Evolutionary conservation across 225 moss, liverwort and hornwort species (phyloP).

Genomic region (Sphagnum contortum): DNA sequence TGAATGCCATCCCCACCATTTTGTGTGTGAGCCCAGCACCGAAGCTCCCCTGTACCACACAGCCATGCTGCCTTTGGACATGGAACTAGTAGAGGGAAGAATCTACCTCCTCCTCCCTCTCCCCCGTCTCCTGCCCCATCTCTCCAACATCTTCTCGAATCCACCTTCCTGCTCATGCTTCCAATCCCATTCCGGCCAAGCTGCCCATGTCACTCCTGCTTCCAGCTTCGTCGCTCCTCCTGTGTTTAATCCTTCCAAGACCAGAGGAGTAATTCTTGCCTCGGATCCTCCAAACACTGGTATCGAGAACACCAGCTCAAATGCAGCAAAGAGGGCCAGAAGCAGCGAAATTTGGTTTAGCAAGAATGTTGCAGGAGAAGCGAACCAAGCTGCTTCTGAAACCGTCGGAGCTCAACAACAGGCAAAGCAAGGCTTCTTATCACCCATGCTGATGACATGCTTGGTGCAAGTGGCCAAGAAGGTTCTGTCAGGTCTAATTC

Average conservation of each 20-base stretch:
- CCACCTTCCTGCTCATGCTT: slow-evolving; percentile 56
- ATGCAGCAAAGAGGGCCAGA: too few relatives aligned
- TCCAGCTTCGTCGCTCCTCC: slow-evolving; percentile 4
- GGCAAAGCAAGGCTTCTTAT: slow-evolving; percentile 5
- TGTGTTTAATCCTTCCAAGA: slow-evolving; percentile 3
- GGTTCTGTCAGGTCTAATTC: not conserved
- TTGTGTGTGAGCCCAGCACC: slow-evolving; percentile 61
- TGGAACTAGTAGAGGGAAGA: slow-evolving; percentile 63
- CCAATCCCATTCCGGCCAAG: slow-evolving; percentile 3
- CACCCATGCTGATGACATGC: not conserved
- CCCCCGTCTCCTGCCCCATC: slow-evolving; percentile 57
- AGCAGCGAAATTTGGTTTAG: not conserved
- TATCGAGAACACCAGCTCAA: too few relatives aligned
- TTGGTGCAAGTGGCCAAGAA: slow-evolving; percentile 7
- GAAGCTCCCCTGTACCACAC: slow-evolving; percentile 53
- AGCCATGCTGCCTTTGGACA: slow-evolving; percentile 57
- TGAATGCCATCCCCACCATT: slow-evolving; percentile 64
- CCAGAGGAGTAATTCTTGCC: not conserved
- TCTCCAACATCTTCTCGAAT: not conserved
- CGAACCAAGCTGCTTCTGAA: slow-evolving; percentile 11
- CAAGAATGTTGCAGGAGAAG: slow-evolving; percentile 14
- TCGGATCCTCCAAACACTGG: not conserved
- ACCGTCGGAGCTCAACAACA: slow-evolving; percentile 5
- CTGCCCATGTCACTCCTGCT: not conserved
- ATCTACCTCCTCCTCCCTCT: slow-evolving; percentile 78